phyloP scores from a whole-genome alignment of 805 yeast genomes.

The Yamadazyma paraphyllophila region DNA sequence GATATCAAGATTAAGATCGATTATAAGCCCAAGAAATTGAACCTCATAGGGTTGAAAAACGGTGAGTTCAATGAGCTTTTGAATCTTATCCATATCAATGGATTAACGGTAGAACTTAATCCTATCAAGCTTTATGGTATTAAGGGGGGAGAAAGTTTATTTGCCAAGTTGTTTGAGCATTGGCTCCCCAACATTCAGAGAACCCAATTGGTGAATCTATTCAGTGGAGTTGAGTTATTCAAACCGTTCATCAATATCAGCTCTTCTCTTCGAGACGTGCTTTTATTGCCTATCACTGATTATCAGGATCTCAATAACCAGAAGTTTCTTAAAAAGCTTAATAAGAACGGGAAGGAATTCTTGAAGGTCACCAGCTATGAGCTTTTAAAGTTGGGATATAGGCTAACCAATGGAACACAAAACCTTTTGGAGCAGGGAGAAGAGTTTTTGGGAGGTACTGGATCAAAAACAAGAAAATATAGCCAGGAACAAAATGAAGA shows the following conservation, averaged over 20 bases:
- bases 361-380: conserved; percentile 80
- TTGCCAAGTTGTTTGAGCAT: conserved; percentile 52
- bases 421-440: conserved; percentile 77
- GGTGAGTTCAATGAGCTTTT: conserved; percentile 85
- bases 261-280: conserved; percentile 69
- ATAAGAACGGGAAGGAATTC: conserved; percentile 72
- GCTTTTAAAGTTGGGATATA: conserved; percentile 76
- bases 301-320: conserved; percentile 47
- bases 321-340: conserved; percentile 62
- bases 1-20: conserved; percentile 68
- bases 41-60: conserved; percentile 78
- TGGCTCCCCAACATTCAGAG: conserved; percentile 88
- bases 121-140: conserved; percentile 69
- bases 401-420: conserved; percentile 86
- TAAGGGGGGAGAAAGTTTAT: conserved; percentile 66
- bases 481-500: background rate
- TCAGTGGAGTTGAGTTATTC: conserved; percentile 83
- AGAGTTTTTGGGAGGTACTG: conserved; percentile 72
- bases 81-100: conserved; percentile 87
- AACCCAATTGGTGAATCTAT: conserved; percentile 76
- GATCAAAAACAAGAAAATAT: conserved; percentile 47
- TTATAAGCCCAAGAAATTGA: conserved; percentile 88
- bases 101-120: conserved; percentile 67
- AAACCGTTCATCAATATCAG: conserved; percentile 75
- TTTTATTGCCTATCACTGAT: conserved; percentile 71